Conservation (phyloP, 106 monocot species). For the Allium fistulosum region DNA sequence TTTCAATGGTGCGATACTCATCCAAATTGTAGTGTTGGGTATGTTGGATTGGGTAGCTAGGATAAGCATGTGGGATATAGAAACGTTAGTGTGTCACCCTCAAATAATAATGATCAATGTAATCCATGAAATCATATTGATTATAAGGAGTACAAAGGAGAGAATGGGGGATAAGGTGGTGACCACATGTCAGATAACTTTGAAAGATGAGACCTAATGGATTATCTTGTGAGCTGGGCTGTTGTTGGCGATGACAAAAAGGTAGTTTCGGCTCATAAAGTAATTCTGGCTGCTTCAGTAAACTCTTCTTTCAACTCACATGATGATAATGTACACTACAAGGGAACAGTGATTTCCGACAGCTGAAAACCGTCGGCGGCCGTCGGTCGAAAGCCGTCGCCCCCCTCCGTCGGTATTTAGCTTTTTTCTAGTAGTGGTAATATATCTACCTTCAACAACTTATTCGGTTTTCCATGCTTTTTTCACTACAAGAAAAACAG, state of each 20-base stretch:
- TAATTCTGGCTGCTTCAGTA: constrained; percentile 63
- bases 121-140: constrained; percentile 35
- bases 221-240: constrained; percentile 86
- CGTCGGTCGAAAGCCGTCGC: too few relatives aligned
- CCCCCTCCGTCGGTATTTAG: too few relatives aligned
- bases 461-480: constrained; percentile 69
- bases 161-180: constrained; percentile 25
- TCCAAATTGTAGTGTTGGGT: constrained; percentile 59
- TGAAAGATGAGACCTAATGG: constrained; percentile 42
- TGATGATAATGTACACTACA: constrained; percentile 21
- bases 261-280: constrained; percentile 65
- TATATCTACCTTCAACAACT: constrained; percentile 51
- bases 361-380: too few relatives aligned
- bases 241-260: constrained; percentile 52
- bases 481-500: constrained; percentile 6
- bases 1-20: constrained; percentile 77
- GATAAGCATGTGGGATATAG: constrained; percentile 95
- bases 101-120: constrained; percentile 35
- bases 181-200: constrained; percentile 13
- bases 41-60: constrained; percentile 92
- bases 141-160: constrained; percentile 34
- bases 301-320: constrained; percentile 29
- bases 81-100: constrained; percentile 63
- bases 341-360: too few relatives aligned
- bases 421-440: too few relatives aligned